Percentiles rank a stretch among this genome's conserved stretches.
These are phyloP conservation scores for Penicillium fimorum DNA, from an alignment of 495 filamentous ascomycete species.

Conservation along the genomic window DNA sequence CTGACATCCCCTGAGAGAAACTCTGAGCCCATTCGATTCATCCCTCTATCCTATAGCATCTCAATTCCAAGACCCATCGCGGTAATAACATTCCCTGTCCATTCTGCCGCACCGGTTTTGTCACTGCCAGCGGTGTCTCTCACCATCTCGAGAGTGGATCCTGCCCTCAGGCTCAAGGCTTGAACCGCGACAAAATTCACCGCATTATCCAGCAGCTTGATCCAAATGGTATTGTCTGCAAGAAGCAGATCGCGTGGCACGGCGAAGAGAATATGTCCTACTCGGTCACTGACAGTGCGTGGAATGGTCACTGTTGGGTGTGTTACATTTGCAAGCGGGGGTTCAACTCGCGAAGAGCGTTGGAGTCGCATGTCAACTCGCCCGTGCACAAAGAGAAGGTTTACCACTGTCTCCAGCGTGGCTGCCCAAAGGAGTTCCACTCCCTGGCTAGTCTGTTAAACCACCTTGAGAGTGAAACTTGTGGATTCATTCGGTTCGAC, in stretches of 20 bases:
- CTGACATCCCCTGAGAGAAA: not conserved
- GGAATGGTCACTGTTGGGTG: slow-evolving; percentile 40
- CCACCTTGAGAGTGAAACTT: slow-evolving; percentile 56
- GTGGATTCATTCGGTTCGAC: slow-evolving; percentile 48
- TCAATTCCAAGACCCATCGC: slow-evolving; percentile 42
- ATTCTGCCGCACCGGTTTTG: slow-evolving; percentile 42
- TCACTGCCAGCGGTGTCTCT: slow-evolving; percentile 40
- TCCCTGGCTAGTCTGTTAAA: slow-evolving; percentile 50
- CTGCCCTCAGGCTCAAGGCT: slow-evolving; percentile 31
- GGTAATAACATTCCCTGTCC: slow-evolving; percentile 36
- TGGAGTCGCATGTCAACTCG: slow-evolving; percentile 41
- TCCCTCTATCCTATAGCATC: slow-evolving; percentile 32
- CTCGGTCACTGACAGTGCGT: slow-evolving; percentile 26
- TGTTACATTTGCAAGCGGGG: slow-evolving; percentile 47
- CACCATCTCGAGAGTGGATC: slow-evolving; percentile 48
- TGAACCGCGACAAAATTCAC: slow-evolving; percentile 43
- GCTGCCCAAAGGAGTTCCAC: slow-evolving; percentile 46
- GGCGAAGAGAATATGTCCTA: slow-evolving; percentile 19
- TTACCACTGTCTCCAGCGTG: slow-evolving; percentile 50
- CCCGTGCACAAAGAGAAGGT: slow-evolving; percentile 43
- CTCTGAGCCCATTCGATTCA: not conserved
- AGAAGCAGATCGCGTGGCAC: slow-evolving; percentile 38
- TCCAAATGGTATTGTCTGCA: slow-evolving; percentile 38
- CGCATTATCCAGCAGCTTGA: slow-evolving; percentile 33
- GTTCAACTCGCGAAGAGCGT: slow-evolving; percentile 20